Percentiles rank a stretch among this genome's conserved stretches.
Conservation (phyloP, 2,329 filamentous ascomycete species). For the Cytospora piceicola region DNA sequence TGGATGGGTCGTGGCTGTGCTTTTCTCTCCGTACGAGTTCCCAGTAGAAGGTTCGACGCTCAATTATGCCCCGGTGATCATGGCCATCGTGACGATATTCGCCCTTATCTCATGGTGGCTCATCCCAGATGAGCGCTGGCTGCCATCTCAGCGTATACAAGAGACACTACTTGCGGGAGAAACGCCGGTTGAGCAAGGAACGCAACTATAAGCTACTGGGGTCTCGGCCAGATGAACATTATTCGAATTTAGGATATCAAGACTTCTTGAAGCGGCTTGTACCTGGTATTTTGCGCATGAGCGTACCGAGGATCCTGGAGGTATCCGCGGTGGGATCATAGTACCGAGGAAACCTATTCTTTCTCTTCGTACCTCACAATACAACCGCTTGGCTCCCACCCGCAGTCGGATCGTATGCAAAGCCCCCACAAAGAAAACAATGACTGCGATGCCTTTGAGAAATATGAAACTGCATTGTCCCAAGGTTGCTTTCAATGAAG, state of each 20-base stretch:
- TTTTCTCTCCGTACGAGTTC: slow-evolving; percentile 51
- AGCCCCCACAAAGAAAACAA: not conserved
- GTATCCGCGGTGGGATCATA: too few species aligned
- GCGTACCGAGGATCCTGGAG: too few species aligned
- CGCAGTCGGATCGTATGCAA: too few species aligned
- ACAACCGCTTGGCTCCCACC: too few species aligned
- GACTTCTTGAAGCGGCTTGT: too few species aligned
- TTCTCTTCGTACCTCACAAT: too few species aligned
- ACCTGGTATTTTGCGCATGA: too few species aligned
- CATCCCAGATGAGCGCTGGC: slow-evolving; percentile 51
- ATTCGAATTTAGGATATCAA: too few species aligned
- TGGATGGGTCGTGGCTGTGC: slow-evolving; percentile 52
- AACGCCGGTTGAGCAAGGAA: not conserved
- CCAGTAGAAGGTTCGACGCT: slow-evolving; percentile 48
- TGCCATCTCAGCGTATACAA: slow-evolving; percentile 49
- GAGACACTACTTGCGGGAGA: slow-evolving; percentile 35
- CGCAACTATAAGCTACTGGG: too few species aligned
- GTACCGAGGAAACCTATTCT: too few species aligned
- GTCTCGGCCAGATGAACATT: too few species aligned
- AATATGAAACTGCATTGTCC: not conserved
- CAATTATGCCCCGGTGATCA: slow-evolving; percentile 57
- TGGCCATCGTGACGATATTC: slow-evolving; percentile 53
- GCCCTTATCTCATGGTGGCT: slow-evolving; percentile 52
- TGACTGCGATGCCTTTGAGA: not conserved
- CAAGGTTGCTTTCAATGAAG: not conserved